phyloP scores from a whole-genome alignment of 352 stramenopile species.

The Pythium pyrilobum region DNA sequence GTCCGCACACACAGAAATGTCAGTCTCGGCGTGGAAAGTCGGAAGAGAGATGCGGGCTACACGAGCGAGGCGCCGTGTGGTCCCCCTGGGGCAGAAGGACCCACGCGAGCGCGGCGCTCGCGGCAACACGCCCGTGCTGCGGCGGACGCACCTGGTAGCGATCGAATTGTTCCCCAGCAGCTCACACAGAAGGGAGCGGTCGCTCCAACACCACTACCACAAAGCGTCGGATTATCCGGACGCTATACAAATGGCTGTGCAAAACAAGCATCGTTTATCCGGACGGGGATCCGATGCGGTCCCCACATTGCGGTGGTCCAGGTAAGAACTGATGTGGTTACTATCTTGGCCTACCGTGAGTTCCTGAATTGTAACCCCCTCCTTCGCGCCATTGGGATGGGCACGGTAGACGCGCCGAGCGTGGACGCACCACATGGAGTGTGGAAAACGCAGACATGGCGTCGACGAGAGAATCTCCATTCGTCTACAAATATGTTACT shows the following conservation, averaged over 20 bases:
- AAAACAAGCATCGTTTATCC: conserved; percentile 7
- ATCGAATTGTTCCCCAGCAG: conserved; percentile 26
- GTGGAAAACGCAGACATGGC: not conserved
- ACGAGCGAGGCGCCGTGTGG: not conserved
- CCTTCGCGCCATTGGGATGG: too few relatives aligned
- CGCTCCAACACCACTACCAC: conserved; percentile 27
- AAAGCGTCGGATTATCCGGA: conserved; percentile 25
- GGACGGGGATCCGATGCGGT: conserved; percentile 12
- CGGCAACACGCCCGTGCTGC: not conserved
- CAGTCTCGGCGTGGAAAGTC: too few relatives aligned
- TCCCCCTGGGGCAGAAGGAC: not conserved
- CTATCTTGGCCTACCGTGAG: too few relatives aligned
- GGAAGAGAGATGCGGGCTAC: too few relatives aligned
- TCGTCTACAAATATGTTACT: conserved; percentile 1
- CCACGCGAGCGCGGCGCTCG: not conserved
- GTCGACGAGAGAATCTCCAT: not conserved
- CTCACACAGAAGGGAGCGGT: conserved; percentile 18
- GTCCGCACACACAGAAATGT: not conserved
- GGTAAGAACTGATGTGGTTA: too few relatives aligned
- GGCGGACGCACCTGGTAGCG: conserved; percentile 22
- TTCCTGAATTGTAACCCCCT: too few relatives aligned
- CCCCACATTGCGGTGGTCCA: conserved; percentile 21
- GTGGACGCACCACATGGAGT: too few relatives aligned
- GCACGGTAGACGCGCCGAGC: too few relatives aligned
- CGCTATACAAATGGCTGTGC: conserved; percentile 1